These are phyloP conservation scores for Leccinum disarticulatum DNA, from an alignment of 768 basidiomycete genomes.

Conservation along the genomic window DNA sequence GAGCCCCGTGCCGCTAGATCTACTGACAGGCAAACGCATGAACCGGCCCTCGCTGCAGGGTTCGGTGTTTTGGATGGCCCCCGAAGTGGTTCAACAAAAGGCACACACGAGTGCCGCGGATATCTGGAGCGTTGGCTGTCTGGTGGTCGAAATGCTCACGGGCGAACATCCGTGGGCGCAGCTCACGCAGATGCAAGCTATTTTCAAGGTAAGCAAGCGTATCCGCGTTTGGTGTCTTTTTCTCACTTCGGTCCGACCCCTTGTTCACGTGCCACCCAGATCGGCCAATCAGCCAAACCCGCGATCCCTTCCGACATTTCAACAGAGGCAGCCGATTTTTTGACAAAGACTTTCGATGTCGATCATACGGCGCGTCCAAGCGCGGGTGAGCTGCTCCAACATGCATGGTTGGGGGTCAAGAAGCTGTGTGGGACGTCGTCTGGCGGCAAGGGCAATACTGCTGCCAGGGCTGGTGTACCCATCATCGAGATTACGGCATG, in stretches of 20 bases:
- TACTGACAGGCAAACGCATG: slow-evolving; percentile 61
- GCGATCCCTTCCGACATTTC: slow-evolving; percentile 91
- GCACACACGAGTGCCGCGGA: slow-evolving; percentile 90
- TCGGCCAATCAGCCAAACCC: slow-evolving; percentile 88
- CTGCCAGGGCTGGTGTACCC: slow-evolving; percentile 19
- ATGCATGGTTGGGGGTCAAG: slow-evolving; percentile 62
- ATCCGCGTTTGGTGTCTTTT: background rate
- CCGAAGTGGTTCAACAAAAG: slow-evolving; percentile 96
- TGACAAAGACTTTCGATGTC: slow-evolving; percentile 82
- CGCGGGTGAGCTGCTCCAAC: slow-evolving; percentile 71
- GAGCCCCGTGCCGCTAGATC: slow-evolving; percentile 26
- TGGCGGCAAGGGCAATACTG: slow-evolving; percentile 21
- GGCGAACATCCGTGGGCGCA: slow-evolving; percentile 96
- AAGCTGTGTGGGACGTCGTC: slow-evolving; percentile 26
- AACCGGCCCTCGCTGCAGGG: slow-evolving; percentile 95
- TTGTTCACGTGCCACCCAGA: slow-evolving; percentile 46
- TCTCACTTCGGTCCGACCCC: background rate
- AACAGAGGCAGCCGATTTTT: slow-evolving; percentile 81
- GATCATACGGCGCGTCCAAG: slow-evolving; percentile 80
- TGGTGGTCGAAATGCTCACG: slow-evolving; percentile 96
- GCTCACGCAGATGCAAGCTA: slow-evolving; percentile 98
- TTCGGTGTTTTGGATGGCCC: slow-evolving; percentile 99
- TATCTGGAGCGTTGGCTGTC: slow-evolving; percentile 94
- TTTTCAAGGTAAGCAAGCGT: slow-evolving; percentile 72
- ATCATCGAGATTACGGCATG: slow-evolving; percentile 32